Conservation (phyloP, 805 yeast genomes). For the Geotrichum ghanense region DNA sequence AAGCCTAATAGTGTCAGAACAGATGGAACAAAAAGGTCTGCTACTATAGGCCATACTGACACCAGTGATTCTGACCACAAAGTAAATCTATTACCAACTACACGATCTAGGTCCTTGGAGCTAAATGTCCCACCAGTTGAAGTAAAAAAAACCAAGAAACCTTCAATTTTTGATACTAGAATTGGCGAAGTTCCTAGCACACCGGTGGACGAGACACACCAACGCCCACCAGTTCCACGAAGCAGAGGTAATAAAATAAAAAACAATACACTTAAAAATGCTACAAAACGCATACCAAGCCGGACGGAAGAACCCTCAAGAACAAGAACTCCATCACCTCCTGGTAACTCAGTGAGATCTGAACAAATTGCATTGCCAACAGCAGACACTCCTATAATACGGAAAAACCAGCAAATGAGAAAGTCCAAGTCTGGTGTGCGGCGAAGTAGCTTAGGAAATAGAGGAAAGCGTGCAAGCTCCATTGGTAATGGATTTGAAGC, state of each 20-base stretch:
- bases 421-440: constrained; percentile 14
- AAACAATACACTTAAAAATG: neutral
- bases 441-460: constrained; percentile 23
- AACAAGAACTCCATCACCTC: neutral
- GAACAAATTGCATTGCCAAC: constrained; percentile 20
- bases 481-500: constrained; percentile 56
- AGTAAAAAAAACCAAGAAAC: neutral
- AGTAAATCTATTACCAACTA: no score
- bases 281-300: neutral
- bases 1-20: neutral
- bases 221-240: neutral
- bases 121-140: no score
- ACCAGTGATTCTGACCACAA: no score
- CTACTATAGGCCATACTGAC: no score
- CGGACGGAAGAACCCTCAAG: neutral
- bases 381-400: constrained; percentile 30
- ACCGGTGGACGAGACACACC: neutral
- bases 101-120: neutral
- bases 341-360: neutral
- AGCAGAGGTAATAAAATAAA: neutral
- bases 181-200: neutral
- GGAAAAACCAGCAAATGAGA: constrained; percentile 27
- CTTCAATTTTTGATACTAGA: neutral
- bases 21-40: neutral
- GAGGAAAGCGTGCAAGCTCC: constrained; percentile 66